These are phyloP conservation scores for Podospora australis DNA, from an alignment of 495 filamentous ascomycete genomes.

Conservation along the genomic window DNA sequence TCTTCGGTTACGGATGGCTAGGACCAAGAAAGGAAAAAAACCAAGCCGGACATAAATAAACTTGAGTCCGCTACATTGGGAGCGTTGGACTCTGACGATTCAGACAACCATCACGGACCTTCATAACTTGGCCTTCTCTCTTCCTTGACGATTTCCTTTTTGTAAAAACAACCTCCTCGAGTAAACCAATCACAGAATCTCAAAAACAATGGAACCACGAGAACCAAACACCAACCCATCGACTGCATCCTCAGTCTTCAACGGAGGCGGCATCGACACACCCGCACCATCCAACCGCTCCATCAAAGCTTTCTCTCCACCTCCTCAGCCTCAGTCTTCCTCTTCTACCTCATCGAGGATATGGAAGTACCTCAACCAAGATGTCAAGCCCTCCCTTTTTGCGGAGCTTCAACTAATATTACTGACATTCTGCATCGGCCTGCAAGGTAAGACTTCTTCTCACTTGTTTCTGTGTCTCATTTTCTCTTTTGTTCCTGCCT, in stretches of 20 bases:
- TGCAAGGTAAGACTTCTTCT: constrained; percentile 23
- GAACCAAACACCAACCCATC: not conserved
- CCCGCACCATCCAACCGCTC: not conserved
- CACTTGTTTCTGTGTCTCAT: not conserved
- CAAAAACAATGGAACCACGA: not conserved
- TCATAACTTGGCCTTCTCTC: too few species aligned
- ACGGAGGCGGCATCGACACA: not conserved
- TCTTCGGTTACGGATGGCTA: too few species aligned
- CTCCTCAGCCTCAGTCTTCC: too few species aligned
- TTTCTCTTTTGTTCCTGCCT: not conserved
- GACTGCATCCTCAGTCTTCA: not conserved
- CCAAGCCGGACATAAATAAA: too few species aligned
- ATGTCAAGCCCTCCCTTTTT: constrained; percentile 30
- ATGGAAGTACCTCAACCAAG: constrained; percentile 32
- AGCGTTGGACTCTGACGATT: too few species aligned
- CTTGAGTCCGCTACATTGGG: too few species aligned
- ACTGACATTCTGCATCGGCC: constrained; percentile 37
- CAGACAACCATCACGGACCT: too few species aligned
- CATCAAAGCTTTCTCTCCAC: not conserved
- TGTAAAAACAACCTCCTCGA: not conserved
- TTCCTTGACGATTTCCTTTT: too few species aligned
- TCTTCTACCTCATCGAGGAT: constrained; percentile 16
- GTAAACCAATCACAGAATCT: too few species aligned
- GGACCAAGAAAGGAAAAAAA: too few species aligned
- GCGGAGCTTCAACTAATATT: constrained; percentile 37